Conservation (phyloP, 2,329 filamentous ascomycete species). For the Nigrospora sphaerica region DNA sequence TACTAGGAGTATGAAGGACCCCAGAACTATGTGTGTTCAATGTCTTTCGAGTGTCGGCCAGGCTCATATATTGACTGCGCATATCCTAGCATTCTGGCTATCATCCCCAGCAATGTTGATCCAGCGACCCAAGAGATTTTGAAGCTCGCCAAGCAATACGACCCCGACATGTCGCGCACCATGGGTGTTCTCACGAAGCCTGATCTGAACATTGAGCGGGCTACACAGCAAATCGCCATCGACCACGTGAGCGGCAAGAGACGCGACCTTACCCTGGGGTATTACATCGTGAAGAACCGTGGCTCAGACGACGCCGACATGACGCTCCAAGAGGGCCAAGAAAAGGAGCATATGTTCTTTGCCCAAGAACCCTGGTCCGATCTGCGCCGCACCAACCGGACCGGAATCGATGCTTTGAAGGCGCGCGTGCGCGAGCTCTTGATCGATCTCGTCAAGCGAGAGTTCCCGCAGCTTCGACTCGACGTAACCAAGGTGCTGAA, state of each 20-base stretch:
- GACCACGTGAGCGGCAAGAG: slow-evolving; percentile 34
- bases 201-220: slow-evolving; percentile 41
- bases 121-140: slow-evolving; percentile 31
- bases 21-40: slow-evolving; percentile 34
- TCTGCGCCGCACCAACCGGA: slow-evolving; percentile 5
- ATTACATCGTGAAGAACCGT: slow-evolving; percentile 41
- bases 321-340: slow-evolving; percentile 20
- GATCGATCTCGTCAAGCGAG: slow-evolving; percentile 29
- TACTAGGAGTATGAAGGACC: slow-evolving; percentile 34
- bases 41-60: background rate
- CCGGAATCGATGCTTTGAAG: slow-evolving; percentile 28
- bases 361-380: slow-evolving; percentile 24
- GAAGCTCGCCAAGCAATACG: slow-evolving; percentile 25
- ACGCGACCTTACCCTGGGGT: slow-evolving; percentile 35
- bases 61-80: background rate
- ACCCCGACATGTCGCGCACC: slow-evolving; percentile 19
- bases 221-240: slow-evolving; percentile 28
- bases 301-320: slow-evolving; percentile 31
- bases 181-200: slow-evolving; percentile 38
- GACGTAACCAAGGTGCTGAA: slow-evolving; percentile 13
- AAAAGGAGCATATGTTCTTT: slow-evolving; percentile 31
- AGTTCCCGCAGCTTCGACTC: slow-evolving; percentile 18
- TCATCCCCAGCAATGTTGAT: slow-evolving; percentile 29
- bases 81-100: slow-evolving; percentile 17
- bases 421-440: slow-evolving; percentile 27